Evolutionary conservation across 768 basidiomycete genomes (phyloP).

Genomic region (Lentinula edodes): DNA sequence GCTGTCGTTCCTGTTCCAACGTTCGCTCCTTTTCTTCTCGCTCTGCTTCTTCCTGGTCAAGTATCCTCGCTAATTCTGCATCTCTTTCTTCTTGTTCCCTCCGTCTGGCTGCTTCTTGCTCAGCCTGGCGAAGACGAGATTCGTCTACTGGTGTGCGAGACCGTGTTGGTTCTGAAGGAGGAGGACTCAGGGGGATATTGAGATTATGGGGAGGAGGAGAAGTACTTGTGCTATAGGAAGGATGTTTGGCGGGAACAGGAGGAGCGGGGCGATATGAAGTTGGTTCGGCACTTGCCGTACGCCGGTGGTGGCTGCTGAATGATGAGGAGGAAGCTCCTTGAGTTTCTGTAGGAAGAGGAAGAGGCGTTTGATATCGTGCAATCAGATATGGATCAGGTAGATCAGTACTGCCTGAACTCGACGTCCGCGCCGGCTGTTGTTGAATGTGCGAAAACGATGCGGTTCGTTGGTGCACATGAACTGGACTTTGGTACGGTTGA

Average conservation of each 20-base stretch:
- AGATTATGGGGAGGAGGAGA: neutral
- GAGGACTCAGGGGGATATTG: neutral
- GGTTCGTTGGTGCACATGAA: constrained; percentile 5
- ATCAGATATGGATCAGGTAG: constrained; percentile 38
- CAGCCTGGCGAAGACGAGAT: constrained; percentile 26
- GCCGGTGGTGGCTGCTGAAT: constrained; percentile 5
- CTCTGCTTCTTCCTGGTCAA: constrained; percentile 3
- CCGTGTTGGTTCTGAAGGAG: constrained; percentile 10
- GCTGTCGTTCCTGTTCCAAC: neutral
- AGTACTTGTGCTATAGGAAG: neutral
- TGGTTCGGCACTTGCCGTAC: constrained; percentile 3
- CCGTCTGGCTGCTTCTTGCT: constrained; percentile 23
- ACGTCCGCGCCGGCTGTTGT: neutral
- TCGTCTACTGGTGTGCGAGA: constrained; percentile 23
- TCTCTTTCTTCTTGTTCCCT: constrained; percentile 15
- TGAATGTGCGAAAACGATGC: neutral
- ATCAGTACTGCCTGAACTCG: constrained; percentile 11
- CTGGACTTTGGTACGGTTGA: constrained; percentile 8
- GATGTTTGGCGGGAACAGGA: neutral
- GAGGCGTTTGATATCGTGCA: constrained; percentile 46
- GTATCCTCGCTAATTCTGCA: constrained; percentile 6
- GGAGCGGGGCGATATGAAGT: constrained; percentile 7
- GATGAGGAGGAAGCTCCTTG: constrained; percentile 6
- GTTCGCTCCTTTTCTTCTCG: neutral
- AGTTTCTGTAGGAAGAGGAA: constrained; percentile 46